Evolutionary conservation across 108 stramenopile genomes (phyloP).

Genomic region (Chaetoceros muelleri): DNA sequence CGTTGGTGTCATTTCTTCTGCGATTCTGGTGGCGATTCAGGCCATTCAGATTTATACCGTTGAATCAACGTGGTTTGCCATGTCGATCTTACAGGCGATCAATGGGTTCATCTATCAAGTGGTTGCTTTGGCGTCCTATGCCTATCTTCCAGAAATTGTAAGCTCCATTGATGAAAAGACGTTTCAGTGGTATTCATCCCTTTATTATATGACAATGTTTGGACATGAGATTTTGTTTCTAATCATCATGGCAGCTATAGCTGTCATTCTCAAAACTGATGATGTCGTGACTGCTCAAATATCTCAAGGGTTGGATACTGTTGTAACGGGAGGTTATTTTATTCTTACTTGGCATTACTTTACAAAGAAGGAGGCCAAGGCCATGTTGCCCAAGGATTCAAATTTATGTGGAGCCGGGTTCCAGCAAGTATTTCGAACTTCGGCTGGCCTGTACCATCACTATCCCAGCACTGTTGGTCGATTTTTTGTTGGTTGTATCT

Average conservation of each 20-base stretch:
- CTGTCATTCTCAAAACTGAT: not conserved
- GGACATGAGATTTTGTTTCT: not conserved
- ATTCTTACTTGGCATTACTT: not conserved
- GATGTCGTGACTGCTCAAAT: not conserved
- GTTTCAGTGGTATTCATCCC: not conserved
- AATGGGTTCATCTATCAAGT: not conserved
- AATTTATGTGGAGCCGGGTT: not conserved
- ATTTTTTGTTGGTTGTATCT: not conserved
- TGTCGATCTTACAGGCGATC: conserved; percentile 12
- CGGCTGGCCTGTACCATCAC: not conserved
- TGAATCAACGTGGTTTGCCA: conserved; percentile 23
- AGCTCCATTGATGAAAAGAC: not conserved
- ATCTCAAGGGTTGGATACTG: not conserved
- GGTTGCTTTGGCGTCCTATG: not conserved
- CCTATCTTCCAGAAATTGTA: conserved; percentile 4
- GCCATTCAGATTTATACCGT: conserved; percentile 12
- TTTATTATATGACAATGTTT: not conserved
- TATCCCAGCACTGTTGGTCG: not conserved
- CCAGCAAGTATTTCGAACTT: not conserved
- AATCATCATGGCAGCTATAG: not conserved
- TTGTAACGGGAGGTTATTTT: not conserved
- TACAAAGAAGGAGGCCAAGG: not conserved
- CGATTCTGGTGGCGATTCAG: conserved; percentile 8
- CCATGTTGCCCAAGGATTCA: not conserved
- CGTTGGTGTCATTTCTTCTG: conserved; percentile 20